Base-by-base conservation (phyloP, 768 basidiomycete species). In the Phaeotremella fagi region DNA sequence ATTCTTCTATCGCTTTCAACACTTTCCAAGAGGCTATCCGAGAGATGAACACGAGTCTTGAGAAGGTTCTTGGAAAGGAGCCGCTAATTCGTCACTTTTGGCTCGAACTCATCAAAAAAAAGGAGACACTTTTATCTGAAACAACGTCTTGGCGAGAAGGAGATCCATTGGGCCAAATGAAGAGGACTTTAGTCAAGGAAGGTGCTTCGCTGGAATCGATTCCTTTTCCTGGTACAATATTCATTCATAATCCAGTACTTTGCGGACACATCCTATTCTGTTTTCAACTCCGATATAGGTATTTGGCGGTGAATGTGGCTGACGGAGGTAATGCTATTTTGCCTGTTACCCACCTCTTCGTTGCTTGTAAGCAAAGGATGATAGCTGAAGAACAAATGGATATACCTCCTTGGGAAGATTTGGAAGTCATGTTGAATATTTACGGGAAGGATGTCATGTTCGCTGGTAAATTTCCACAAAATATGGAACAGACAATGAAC, bases 391-490 rank as follows among this genome's bases (percentile, higher is more conserved):
- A 46, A 12, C 7, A 33, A 33, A 15, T 9, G 11, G 2, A 23
- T 7, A 5, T 36, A 16, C 37, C 38, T 11, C 15, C 6, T 2
- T 55, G 53, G 53, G 15, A 16, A 2, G 47, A 55, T 20, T 41
- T 55, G 47, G 38, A 49, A 14, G 7, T 48, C n/a, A n/a, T 55
- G 24, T 20, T 55, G 2, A 23, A 57, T 5, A 9, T 57, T 1
- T 51, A 52, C 22, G 56, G 56, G n/a, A 38, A 48, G 23, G 51
- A 52, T 14, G 51, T 48, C 43, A 45, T 57, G 23, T 53, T 52
- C 24, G 56, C 45, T 25, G 56, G 50, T n/a, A 52, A 48, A 41
- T 28, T 29, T 20, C 56, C 56, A 6, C 2, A 43, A 7, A 52
- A 15, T n/a, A 36, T 52, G 28, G 51, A 53, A 20, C 45, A 57